These are phyloP conservation scores for Tylopilus vinaceipallidus DNA, from an alignment of 768 basidiomycete genomes.

Conservation along the genomic window DNA sequence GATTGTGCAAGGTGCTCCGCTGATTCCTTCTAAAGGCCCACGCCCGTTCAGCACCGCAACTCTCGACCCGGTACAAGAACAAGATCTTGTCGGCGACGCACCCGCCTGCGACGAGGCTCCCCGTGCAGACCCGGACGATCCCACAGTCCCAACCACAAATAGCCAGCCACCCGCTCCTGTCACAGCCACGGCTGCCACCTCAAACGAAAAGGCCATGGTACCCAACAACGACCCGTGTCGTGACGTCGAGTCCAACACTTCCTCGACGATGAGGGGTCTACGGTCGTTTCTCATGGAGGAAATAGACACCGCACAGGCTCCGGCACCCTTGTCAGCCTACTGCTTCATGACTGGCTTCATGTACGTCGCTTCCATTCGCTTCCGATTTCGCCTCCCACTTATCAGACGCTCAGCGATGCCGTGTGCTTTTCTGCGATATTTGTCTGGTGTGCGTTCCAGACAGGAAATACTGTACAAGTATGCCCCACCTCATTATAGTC, in stretches of 20 bases:
- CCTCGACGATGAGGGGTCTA: conserved; percentile 7
- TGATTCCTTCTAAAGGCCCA: conserved; percentile 6
- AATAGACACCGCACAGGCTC: conserved; percentile 32
- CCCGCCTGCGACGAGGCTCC: not conserved
- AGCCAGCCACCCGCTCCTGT: not conserved
- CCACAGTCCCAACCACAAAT: not conserved
- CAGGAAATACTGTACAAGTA: conserved; percentile 73
- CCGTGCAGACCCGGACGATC: not conserved
- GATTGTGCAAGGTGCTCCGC: conserved; percentile 13
- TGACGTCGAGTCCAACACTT: conserved; percentile 19
- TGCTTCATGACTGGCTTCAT: conserved; percentile 82
- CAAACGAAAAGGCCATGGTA: not conserved
- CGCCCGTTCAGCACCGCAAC: conserved; percentile 3
- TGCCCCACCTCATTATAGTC: not conserved
- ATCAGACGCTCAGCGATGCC: conserved; percentile 47
- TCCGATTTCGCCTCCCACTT: not conserved
- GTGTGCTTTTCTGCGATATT: conserved; percentile 77
- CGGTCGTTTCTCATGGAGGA: conserved; percentile 20
- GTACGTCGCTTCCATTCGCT: conserved; percentile 38
- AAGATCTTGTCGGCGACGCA: not conserved
- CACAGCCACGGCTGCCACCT: not conserved
- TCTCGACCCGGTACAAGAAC: conserved; percentile 15
- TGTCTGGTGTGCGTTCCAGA: conserved; percentile 87
- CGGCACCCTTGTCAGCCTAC: conserved; percentile 57
- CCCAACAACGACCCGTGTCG: no score